Evolutionary conservation across 176 grass and related monocot species (phyloP), one percentile per base, ranked within the genome.

Genomic region (Oryza brachyantha): DNA sequence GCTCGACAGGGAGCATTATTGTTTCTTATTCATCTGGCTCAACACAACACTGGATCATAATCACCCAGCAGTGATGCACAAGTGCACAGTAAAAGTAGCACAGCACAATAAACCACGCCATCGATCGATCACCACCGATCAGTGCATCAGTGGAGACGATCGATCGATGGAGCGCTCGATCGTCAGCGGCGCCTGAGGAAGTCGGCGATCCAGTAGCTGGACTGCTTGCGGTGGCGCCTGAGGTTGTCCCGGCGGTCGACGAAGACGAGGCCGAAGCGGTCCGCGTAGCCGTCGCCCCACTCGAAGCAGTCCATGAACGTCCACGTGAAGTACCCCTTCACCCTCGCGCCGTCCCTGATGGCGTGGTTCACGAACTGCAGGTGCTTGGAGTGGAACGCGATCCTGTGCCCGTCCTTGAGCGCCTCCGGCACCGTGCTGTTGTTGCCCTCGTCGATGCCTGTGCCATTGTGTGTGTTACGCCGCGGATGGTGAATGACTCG

Each of bases 241-340:
- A 91, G 83, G 16, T 39, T 65, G 37, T 78, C n/a, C n/a, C n/a
- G 50, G 28, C 62, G 79, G 70, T 91, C 88, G 3, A 94, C 28
- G 31, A 36, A 94, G 74, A 86, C 38, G 68, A 94, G 57, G 3
- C 88, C 88, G 61, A 91, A 94, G 0, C 75, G 85, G 13, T 81
- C 70, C 0, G 73, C 72, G 83, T 81, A 94, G 0, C 92, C 86
- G 3, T 76, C 77, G 0, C 68, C 80, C 88, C 91, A 90, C 78
- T 93, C 88, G 42, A 85, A 93, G 80, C 86, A 84, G 82, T 94
- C 92, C 66, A 91, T 81, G 25, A 91, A 83, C 4, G 68, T 88
- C 88, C 92, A 94, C 0, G 68, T 63, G 63, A 88, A 91, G 61
- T 88, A 88, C 0, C 88, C 91, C 74, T 73, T 86, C 6, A 94